Evolutionary conservation across 768 basidiomycete genomes (phyloP), one percentile per base, ranked within the genome.

Genomic region (Leucocoprinus birnbaumii): DNA sequence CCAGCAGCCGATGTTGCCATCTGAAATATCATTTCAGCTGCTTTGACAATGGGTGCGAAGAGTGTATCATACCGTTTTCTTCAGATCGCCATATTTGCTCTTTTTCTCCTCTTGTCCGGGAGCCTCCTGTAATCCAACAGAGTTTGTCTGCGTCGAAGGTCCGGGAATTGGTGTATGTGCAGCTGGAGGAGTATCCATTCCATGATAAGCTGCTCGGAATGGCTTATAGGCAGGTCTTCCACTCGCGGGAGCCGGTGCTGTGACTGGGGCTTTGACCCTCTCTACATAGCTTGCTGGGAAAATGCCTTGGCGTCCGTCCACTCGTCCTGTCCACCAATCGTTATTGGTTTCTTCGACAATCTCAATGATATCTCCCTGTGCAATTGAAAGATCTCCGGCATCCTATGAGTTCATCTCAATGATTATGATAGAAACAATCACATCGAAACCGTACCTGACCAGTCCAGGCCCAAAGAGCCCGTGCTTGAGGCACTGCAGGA

Each of bases 281-380:
- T 90, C 83, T 38, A 91, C 87, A 51, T 90, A 80, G 59, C 81
- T 82, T 11, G 86, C 79, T 0, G 92, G 93, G 75, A 94, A 91
- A 35, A 94, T 76, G 3, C 86, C 92, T 52, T 85, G 79, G 55
- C 72, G 77, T 22, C 85, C 85, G 31, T 84, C 78, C 53, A 78
- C 62, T 57, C 68, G 75, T 24, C 93, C 92, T 7, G 79, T 82
- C 91, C 91, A 96, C 93, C 93, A 94, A 66, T 94, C 93, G 2
- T 75, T 75, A 55, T 94, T 92, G 43, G 83, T 87, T 65, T 94
- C 89, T 55, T 86, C 81, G 40, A 89, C 66, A 55, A 96, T 78
- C 55, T 91, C 88, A 56, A 96, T 80, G 43, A 83, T 73, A 63
- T 94, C 93, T 3, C 91, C 93, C 0, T 79, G 68, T 24, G 72